Percentiles rank a stretch among this genome's conserved stretches.
Evolutionary conservation across 495 filamentous ascomycete species (phyloP).

Genomic region (Gamarada debralockiae): DNA sequence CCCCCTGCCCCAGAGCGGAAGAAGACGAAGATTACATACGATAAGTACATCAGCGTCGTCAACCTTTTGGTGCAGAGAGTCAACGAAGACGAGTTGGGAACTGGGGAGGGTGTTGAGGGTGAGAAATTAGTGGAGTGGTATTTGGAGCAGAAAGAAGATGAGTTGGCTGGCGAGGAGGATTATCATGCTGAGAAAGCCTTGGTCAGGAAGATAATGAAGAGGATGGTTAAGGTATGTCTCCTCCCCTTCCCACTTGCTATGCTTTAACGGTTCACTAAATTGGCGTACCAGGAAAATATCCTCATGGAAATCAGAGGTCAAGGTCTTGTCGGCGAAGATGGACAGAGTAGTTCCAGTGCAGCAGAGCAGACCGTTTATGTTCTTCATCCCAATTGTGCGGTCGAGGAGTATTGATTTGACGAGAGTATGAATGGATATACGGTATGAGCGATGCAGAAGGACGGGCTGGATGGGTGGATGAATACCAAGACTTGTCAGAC

Average conservation of each 20-base stretch:
- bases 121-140: conserved; percentile 89
- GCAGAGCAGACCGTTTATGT: conserved; percentile 71
- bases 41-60: conserved; percentile 88
- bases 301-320: conserved; percentile 89
- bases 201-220: conserved; percentile 85
- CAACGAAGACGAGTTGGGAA: conserved; percentile 65
- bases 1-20: conserved; percentile 34
- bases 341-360: conserved; percentile 38
- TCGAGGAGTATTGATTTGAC: conserved; percentile 62
- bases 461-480: too few species aligned
- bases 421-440: not conserved
- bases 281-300: conserved; percentile 68
- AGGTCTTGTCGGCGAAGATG: conserved; percentile 58
- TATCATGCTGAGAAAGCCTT: conserved; percentile 70
- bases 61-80: conserved; percentile 79
- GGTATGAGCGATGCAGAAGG: too few species aligned
- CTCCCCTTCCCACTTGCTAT: not conserved
- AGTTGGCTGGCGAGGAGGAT: conserved; percentile 77
- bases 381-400: conserved; percentile 88
- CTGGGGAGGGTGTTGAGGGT: conserved; percentile 85
- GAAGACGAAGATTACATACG: conserved; percentile 90
- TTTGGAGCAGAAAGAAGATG: conserved; percentile 85
- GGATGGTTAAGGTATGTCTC: conserved; percentile 86
- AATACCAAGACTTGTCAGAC: too few species aligned
- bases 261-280: not conserved